Evolutionary conservation across 805 yeast genomes (phyloP), one percentile per base, ranked within the genome.

Genomic region (Pichia insulana): DNA sequence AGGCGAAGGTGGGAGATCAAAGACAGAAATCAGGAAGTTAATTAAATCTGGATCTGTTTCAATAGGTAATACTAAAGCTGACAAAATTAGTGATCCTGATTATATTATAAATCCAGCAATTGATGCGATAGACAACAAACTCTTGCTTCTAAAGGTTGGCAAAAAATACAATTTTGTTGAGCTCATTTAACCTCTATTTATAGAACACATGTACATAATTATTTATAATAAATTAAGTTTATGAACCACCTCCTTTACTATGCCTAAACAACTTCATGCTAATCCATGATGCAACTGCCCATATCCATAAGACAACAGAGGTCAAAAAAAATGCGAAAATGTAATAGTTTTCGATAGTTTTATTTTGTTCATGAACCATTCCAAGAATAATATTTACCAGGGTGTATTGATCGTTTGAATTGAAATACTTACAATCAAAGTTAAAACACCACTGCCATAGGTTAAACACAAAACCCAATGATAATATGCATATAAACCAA

Each of bases 211-310:
- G 18, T 15, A 19, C 17, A 20, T 8, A 41, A n/a, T n/a, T 3
- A 13, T 22, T 1, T 30, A 19, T 26, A 34, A 11, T 8, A 26
- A 20, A 19, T 40, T 30, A 11, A 18, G 7, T 22, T 41, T 42
- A 44, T 35, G 49, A 58, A 9, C 68, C 69, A 19, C 75, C 71
- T 7, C 87, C 87, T 50, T 78, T 81, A 18, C 92, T 81, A 55
- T 85, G 92, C 43, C 87, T 67, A 61, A 85, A 85, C 43, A 84
- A 63, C 59, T 85, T 85, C 72, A 84, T 69, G 30, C 92, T 89
- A 36, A 78, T 67, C 95, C 95, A 85, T 10, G 88, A 76, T 3
- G 73, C 63, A 9, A 78, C 62, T 34, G 88, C 76, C 94, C 95
- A 84, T 5, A 77, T 58, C 83, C 84, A 78, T 3, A 63, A 38